A percentile compares a stretch with the other conserved stretches of the same genome.
Evolutionary conservation across 768 basidiomycete genomes (phyloP).

Genomic region (Rhodotorula graminis): DNA sequence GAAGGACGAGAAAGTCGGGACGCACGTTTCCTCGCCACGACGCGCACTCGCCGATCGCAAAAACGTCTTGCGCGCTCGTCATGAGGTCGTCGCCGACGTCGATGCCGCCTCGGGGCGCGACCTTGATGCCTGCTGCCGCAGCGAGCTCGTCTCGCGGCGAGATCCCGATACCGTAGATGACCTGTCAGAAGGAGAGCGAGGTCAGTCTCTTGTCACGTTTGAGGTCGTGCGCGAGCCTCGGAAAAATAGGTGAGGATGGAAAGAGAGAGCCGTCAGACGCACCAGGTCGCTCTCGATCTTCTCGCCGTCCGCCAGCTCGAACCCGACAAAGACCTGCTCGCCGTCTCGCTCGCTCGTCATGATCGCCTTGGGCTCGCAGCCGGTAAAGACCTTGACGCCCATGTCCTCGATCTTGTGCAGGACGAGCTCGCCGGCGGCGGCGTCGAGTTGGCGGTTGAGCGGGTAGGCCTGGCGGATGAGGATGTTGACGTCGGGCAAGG

Average conservation of each 20-base stretch:
- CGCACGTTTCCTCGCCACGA: conserved; percentile 56
- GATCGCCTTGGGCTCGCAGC: conserved; percentile 49
- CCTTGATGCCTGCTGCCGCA: conserved; percentile 54
- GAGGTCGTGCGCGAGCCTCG: no score
- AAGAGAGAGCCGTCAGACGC: no score
- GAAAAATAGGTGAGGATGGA: no score
- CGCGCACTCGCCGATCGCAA: conserved; percentile 73
- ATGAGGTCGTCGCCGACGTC: conserved; percentile 57
- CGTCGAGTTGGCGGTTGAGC: conserved; percentile 33
- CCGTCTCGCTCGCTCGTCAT: conserved; percentile 47
- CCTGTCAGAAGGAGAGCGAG: not conserved
- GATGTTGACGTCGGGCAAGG: conserved; percentile 50
- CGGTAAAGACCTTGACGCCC: conserved; percentile 58
- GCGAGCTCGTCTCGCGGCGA: conserved; percentile 67
- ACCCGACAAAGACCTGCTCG: conserved; percentile 51
- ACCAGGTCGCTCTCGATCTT: conserved; percentile 54
- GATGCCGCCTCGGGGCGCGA: conserved; percentile 56
- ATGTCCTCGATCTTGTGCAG: conserved; percentile 58
- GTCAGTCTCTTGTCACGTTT: no score
- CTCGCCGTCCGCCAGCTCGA: conserved; percentile 54
- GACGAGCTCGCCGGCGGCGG: conserved; percentile 54
- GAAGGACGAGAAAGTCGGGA: conserved; percentile 8
- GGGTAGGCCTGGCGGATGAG: conserved; percentile 42
- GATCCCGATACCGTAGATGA: conserved; percentile 67
- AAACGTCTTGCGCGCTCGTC: conserved; percentile 60